These are phyloP conservation scores for Aspergillus awamori DNA, from an alignment of 2,329 filamentous ascomycete genomes.

Conservation along the genomic window DNA sequence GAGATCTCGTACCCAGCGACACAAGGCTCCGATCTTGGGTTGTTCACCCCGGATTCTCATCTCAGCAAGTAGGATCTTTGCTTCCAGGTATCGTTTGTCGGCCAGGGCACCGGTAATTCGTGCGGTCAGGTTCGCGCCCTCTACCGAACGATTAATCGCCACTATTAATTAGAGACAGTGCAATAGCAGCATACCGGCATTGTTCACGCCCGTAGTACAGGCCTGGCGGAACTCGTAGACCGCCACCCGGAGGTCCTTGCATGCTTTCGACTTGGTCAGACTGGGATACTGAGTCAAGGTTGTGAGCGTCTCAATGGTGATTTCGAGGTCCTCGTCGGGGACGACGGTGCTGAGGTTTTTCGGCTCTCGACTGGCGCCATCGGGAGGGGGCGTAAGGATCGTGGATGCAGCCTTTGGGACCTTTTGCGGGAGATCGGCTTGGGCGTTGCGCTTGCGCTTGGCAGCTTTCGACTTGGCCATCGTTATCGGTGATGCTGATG, in stretches of 20 bases:
- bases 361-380: slow-evolving; percentile 28
- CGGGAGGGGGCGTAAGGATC: slow-evolving; percentile 29
- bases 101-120: slow-evolving; percentile 67
- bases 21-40: slow-evolving; percentile 69
- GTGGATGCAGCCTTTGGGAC: slow-evolving; percentile 21
- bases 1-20: slow-evolving; percentile 72
- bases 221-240: slow-evolving; percentile 71
- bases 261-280: slow-evolving; percentile 69
- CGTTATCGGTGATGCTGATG: background rate
- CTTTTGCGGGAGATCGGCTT: slow-evolving; percentile 31
- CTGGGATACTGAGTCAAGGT: slow-evolving; percentile 61
- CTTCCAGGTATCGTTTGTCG: slow-evolving; percentile 68
- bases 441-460: slow-evolving; percentile 37
- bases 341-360: slow-evolving; percentile 32
- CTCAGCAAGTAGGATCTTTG: slow-evolving; percentile 66
- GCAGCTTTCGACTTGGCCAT: slow-evolving; percentile 35
- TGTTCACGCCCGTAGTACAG: slow-evolving; percentile 67
- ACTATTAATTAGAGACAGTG: slow-evolving; percentile 12
- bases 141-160: slow-evolving; percentile 31
- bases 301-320: slow-evolving; percentile 66
- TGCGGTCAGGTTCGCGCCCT: slow-evolving; percentile 65
- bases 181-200: slow-evolving; percentile 45
- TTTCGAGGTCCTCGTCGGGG: slow-evolving; percentile 64
- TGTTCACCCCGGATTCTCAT: slow-evolving; percentile 69
- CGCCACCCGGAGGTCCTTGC: slow-evolving; percentile 66